Percentiles rank a stretch among this genome's conserved stretches.
phyloP scores from a whole-genome alignment of 176 grass and related monocot species.

The Elymus sibiricus region DNA sequence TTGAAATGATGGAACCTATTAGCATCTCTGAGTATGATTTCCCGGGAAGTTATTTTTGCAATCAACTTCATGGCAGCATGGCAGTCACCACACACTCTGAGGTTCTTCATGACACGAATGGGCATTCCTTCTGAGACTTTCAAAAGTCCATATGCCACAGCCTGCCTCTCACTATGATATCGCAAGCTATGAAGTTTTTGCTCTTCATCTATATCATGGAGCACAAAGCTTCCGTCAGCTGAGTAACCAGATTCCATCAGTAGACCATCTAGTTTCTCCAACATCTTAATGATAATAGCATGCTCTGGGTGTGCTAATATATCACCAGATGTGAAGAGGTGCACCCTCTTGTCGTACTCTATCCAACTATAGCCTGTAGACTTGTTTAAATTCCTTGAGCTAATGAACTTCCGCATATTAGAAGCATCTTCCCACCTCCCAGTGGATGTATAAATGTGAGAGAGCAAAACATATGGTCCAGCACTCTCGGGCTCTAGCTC shows the following conservation, averaged over 20 bases:
- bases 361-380: conserved; percentile 84
- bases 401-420: conserved; percentile 62
- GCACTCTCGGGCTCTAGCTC: conserved; percentile 63
- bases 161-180: conserved; percentile 84
- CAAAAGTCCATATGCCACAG: conserved; percentile 75
- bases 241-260: conserved; percentile 77
- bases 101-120: conserved; percentile 81
- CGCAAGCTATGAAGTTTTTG: conserved; percentile 69
- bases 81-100: conserved; percentile 81
- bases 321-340: conserved; percentile 73
- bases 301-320: conserved; percentile 57
- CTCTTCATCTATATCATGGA: conserved; percentile 78
- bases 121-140: conserved; percentile 69
- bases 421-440: conserved; percentile 81
- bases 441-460: conserved; percentile 67
- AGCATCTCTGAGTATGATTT: conserved; percentile 76
- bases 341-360: conserved; percentile 56
- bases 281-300: conserved; percentile 43
- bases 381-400: conserved; percentile 65
- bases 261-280: conserved; percentile 67
- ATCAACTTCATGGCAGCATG: conserved; percentile 78
- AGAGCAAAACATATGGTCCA: conserved; percentile 67
- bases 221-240: conserved; percentile 71
- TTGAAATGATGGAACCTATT: conserved; percentile 88
- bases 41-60: conserved; percentile 51